Conservation (phyloP, 345 rosid species). For the Gossypium rotundifolium region DNA sequence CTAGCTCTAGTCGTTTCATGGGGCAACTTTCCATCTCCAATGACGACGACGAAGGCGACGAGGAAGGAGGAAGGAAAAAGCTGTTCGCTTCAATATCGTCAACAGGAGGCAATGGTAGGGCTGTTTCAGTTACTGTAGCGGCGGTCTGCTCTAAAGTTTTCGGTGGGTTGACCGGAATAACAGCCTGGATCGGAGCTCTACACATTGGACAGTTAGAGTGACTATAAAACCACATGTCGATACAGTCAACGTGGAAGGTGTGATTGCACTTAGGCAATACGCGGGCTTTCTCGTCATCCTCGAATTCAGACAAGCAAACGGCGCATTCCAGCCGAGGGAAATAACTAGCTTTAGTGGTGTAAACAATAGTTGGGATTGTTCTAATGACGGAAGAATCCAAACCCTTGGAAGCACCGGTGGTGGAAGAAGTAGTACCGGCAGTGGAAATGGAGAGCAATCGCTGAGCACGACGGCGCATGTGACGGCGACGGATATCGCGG, state of each 20-base stretch:
- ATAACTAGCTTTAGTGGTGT: conserved; percentile 18
- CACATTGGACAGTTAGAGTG: conserved; percentile 81
- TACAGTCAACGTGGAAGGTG: conserved; percentile 69
- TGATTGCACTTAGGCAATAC: conserved; percentile 63
- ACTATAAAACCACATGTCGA: conserved; percentile 76
- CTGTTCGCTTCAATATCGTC: conserved; percentile 20
- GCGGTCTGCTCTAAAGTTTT: not conserved
- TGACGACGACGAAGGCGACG: conserved; percentile 19
- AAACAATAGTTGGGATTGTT: conserved; percentile 51
- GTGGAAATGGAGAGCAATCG: conserved; percentile 27
- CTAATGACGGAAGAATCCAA: conserved; percentile 43
- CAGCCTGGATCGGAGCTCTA: conserved; percentile 52
- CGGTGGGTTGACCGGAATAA: conserved; percentile 6
- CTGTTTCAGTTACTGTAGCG: not conserved
- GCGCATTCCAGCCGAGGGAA: conserved; percentile 42
- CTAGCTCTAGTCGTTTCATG: conserved; percentile 14
- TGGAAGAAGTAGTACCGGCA: conserved; percentile 3
- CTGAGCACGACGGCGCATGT: conserved; percentile 19
- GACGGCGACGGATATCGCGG: conserved; percentile 42
- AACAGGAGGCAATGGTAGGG: conserved; percentile 4
- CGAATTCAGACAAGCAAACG: conserved; percentile 76
- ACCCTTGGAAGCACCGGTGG: conserved; percentile 26
- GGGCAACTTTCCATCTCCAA: conserved; percentile 25
- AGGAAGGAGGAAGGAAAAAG: conserved; percentile 20
- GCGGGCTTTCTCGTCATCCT: conserved; percentile 59